A percentile compares a stretch with the other conserved stretches of the same genome.
Evolutionary conservation across 352 stramenopile genomes (phyloP).

Genomic region (Pythium grandisporangium): DNA sequence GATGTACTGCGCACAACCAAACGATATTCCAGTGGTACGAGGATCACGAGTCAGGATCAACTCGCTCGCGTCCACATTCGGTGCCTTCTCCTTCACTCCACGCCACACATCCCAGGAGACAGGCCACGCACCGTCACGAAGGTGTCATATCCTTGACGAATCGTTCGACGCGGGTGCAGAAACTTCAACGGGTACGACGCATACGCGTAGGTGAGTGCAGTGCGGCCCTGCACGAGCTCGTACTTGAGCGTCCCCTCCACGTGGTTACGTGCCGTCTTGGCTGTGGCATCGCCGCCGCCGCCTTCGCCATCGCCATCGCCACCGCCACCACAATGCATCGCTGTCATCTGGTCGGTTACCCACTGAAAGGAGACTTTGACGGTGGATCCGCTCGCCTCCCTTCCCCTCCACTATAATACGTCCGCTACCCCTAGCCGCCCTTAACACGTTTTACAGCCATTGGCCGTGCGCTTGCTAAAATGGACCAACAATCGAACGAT

Average conservation of each 20-base stretch:
- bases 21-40: not conserved
- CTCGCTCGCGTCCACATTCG: no score
- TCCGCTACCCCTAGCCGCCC: no score
- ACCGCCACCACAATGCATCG: not conserved
- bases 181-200: slow-evolving; percentile 86
- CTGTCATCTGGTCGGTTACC: no score
- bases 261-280: slow-evolving; percentile 4
- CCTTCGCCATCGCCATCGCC: not conserved
- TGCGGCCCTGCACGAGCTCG: slow-evolving; percentile 52
- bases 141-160: slow-evolving; percentile 55
- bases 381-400: no score
- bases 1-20: slow-evolving; percentile 42
- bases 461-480: no score
- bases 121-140: slow-evolving; percentile 50
- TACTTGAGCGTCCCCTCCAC: slow-evolving; percentile 51
- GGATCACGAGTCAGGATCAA: no score
- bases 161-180: slow-evolving; percentile 55
- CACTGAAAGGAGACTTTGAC: no score
- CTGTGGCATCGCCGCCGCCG: slow-evolving; percentile 1
- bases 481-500: no score
- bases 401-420: no score
- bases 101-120: no score
- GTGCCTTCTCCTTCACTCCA: no score
- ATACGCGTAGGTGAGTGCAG: slow-evolving; percentile 60
- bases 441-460: no score